Evolutionary conservation across 306 rosid species (phyloP), one percentile per base, ranked within the genome.

Genomic region (Fagus crenata): DNA sequence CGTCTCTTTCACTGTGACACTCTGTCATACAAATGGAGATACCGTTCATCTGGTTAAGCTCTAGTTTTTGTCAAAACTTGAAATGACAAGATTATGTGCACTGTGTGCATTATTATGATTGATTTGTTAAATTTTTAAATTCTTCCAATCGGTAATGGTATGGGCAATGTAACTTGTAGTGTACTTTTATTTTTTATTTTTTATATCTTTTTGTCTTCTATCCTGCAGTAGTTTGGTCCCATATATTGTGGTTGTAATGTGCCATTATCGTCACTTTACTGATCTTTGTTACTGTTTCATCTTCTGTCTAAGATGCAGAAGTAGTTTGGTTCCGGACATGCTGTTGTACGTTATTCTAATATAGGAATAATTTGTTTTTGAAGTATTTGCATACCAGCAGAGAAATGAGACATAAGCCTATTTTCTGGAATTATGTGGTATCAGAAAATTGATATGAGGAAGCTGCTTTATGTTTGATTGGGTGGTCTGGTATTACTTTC

Each of bases 11-110:
- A 46, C 72, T 22, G 53, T 53, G 81, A 85, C 71, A 60, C 77
- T 78, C 75, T 79, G 54, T 69, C 67, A 60, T 63, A 77, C 49
- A 81, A 55, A 72, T 84, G 87, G 81, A 80, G 78, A 79, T 70
- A 69, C 76, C 53, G 69, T 83, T 61, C 12, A 33, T 69, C 71
- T 73, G 53, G 58, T 69, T 71, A 83, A 71, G 75, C 63, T 53
- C 8, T 11, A 49, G 51, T 71, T 64, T 61, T 32, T 61, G 17
- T 61, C 14, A 17, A 11, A 58, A 1, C 65, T 59, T 31, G 37
- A 9, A 31, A 31, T 59, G 65, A 59, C 36, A 4, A 7, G 17
- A 11, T 59, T 7, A 31, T 7, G 65, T 31, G 11, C 15, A 59
- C 65, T 28, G 2, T 33, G 0, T 33, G 68, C 68, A 33, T 3